These are phyloP conservation scores for Stramenopiles sp. DNA, from an alignment of 352 stramenopile species.

Conservation along the genomic window DNA sequence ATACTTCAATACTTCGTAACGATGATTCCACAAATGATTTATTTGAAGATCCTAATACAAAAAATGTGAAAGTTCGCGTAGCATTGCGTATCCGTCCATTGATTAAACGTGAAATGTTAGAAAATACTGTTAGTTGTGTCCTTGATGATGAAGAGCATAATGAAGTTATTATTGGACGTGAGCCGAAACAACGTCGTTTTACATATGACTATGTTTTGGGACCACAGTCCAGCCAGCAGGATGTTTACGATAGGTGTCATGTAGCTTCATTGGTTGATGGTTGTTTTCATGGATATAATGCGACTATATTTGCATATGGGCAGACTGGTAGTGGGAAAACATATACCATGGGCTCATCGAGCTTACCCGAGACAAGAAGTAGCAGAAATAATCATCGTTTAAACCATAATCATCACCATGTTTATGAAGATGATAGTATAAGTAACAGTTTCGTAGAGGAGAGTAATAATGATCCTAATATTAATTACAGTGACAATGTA, in stretches of 20 bases:
- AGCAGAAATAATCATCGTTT: too few species aligned
- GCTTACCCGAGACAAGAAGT: too few species aligned
- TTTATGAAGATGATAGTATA: too few species aligned
- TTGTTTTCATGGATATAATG: constrained; percentile 18
- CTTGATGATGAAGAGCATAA: constrained; percentile 9
- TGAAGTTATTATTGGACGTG: constrained; percentile 9
- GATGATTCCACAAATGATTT: too few species aligned
- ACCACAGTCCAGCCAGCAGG: constrained; percentile 13
- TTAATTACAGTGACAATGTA: too few species aligned
- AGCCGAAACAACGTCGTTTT: too few species aligned
- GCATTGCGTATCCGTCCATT: constrained; percentile 14
- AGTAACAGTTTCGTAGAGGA: too few species aligned
- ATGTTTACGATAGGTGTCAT: constrained; percentile 16
- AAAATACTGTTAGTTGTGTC: not conserved
- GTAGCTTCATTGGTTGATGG: constrained; percentile 14
- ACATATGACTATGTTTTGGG: constrained; percentile 18
- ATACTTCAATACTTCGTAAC: too few species aligned
- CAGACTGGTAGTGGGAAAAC: constrained; percentile 26
- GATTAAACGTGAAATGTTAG: constrained; percentile 7
- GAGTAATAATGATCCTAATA: too few species aligned
- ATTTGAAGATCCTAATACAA: too few species aligned
- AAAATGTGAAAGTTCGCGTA: constrained; percentile 14
- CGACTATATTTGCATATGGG: constrained; percentile 24
- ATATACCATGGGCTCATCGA: constrained; percentile 19
- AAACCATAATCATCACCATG: too few species aligned